Percentiles rank a stretch among this genome's conserved stretches.
Evolutionary conservation across 2,329 filamentous ascomycete genomes (phyloP).

Genomic region (Cryphonectria radicalis): DNA sequence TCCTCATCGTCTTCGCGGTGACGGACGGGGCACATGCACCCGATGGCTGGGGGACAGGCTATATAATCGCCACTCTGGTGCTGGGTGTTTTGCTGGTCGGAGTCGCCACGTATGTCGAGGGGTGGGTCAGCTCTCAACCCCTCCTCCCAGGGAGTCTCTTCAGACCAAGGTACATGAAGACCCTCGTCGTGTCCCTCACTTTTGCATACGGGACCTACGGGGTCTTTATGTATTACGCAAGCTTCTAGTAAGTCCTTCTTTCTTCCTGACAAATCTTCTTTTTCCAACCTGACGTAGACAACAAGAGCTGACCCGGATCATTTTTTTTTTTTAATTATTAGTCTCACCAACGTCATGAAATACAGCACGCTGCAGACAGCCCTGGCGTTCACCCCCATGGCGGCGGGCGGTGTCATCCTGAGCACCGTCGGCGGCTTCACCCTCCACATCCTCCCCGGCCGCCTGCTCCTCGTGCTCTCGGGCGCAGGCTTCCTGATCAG

Average conservation of each 20-base stretch:
- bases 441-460: conserved; percentile 68
- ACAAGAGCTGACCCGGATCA: conserved; percentile 47
- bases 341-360: conserved; percentile 63
- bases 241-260: conserved; percentile 62
- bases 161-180: conserved; percentile 68
- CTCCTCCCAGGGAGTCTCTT: conserved; percentile 74
- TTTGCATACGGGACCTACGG: conserved; percentile 72
- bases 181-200: conserved; percentile 63
- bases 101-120: conserved; percentile 71
- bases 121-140: conserved; percentile 69
- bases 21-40: conserved; percentile 74
- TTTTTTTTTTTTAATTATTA: conserved; percentile 39
- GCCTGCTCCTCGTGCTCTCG: conserved; percentile 65
- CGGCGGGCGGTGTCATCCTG: conserved; percentile 69
- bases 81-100: conserved; percentile 64
- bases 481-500: conserved; percentile 61
- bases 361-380: conserved; percentile 66
- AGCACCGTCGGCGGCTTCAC: conserved; percentile 66
- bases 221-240: conserved; percentile 71
- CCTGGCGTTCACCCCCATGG: conserved; percentile 71
- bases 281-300: conserved; percentile 40
- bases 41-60: conserved; percentile 72
- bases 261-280: conserved; percentile 39
- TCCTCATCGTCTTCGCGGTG: conserved; percentile 75
- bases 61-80: conserved; percentile 68